Percentiles rank a stretch among this genome's conserved stretches.
Conservation (phyloP, 73 alveolate genomes). For the Paraurostyla sp. region DNA sequence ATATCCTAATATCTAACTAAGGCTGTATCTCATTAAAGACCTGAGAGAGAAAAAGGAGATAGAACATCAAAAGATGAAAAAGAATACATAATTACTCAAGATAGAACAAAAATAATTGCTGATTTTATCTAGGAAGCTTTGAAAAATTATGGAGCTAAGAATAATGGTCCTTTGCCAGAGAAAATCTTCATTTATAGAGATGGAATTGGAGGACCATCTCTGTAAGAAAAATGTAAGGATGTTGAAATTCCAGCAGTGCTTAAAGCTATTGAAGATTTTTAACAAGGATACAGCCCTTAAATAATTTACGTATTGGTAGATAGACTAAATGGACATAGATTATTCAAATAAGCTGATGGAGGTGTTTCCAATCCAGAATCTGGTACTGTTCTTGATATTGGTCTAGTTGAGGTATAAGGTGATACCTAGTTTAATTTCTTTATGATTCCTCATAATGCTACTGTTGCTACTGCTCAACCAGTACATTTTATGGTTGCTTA, state of each 20-base stretch:
- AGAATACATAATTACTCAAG: conserved; percentile 3
- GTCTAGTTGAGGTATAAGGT: conserved; percentile 65
- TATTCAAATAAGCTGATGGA: conserved; percentile 53
- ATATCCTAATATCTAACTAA: conserved; percentile 56
- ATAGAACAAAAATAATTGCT: conserved; percentile 20
- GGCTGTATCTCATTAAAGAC: not conserved
- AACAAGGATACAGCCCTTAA: conserved; percentile 68
- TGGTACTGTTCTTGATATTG: conserved; percentile 79
- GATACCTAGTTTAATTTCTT: conserved; percentile 80
- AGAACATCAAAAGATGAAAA: conserved; percentile 9
- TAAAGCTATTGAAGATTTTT: not conserved
- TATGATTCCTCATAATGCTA: conserved; percentile 83
- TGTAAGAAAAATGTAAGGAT: not conserved
- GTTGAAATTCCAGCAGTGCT: not conserved
- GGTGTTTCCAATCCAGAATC: conserved; percentile 81
- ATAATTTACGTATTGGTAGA: conserved; percentile 79
- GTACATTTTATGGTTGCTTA: conserved; percentile 81
- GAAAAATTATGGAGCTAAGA: not conserved
- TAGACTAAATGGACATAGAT: conserved; percentile 77
- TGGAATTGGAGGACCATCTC: conserved; percentile 84
- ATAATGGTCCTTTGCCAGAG: conserved; percentile 70
- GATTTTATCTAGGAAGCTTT: conserved; percentile 26
- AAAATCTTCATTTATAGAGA: conserved; percentile 88
- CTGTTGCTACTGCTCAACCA: conserved; percentile 89
- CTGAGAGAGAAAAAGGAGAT: not conserved